These are phyloP conservation scores for Coemansia sp. DNA, from an alignment of 192 early-diverging fungal genomes.

Conservation along the genomic window DNA sequence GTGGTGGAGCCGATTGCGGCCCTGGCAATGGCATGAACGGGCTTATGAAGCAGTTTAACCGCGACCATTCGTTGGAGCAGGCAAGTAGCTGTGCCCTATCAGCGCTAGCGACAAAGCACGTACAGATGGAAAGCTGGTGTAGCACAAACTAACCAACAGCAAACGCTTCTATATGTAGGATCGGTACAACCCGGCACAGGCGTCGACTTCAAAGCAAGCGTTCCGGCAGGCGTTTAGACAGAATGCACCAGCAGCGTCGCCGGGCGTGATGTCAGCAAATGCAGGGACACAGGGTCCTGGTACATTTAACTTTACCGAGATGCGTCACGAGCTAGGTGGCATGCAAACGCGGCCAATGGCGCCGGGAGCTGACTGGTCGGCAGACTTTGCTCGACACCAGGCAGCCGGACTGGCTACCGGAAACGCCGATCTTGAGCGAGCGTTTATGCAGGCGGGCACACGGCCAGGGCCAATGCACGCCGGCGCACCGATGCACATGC, in stretches of 20 bases:
- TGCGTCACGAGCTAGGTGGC: slow-evolving; percentile 66
- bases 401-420: slow-evolving; percentile 18
- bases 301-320: slow-evolving; percentile 68
- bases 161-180: slow-evolving; percentile 19
- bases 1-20: slow-evolving; percentile 69
- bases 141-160: slow-evolving; percentile 4
- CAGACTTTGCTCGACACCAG: slow-evolving; percentile 70
- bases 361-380: slow-evolving; percentile 62
- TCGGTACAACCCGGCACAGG: slow-evolving; percentile 36
- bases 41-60: slow-evolving; percentile 78
- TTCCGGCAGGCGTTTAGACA: slow-evolving; percentile 49
- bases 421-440: slow-evolving; percentile 51
- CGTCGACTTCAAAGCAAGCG: slow-evolving; percentile 44
- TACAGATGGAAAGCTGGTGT: too few species aligned
- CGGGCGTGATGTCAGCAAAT: slow-evolving; percentile 21
- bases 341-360: slow-evolving; percentile 39
- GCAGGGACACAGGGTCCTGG: slow-evolving; percentile 28
- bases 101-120: background rate
- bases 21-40: slow-evolving; percentile 73
- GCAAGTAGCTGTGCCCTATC: slow-evolving; percentile 47
- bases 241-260: slow-evolving; percentile 20
- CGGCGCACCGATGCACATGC: slow-evolving; percentile 36
- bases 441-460: slow-evolving; percentile 22
- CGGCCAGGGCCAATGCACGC: slow-evolving; percentile 4
- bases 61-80: slow-evolving; percentile 78